Conservation (phyloP, 768 basidiomycete species). For the Psilocybe cubensis region DNA sequence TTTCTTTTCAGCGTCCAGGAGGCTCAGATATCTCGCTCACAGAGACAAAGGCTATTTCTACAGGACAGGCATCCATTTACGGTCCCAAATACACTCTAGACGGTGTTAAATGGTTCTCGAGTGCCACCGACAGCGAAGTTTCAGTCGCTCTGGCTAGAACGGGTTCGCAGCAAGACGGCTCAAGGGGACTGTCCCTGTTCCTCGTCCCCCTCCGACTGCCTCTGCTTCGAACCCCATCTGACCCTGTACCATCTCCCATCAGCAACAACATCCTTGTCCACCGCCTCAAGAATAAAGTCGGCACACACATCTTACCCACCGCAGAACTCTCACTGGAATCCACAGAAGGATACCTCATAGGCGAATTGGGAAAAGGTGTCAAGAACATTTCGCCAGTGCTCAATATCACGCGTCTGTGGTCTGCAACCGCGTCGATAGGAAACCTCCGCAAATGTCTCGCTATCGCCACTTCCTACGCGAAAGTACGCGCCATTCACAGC, state of each 20-base stretch:
- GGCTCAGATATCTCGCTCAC: slow-evolving; percentile 78
- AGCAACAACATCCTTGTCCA: slow-evolving; percentile 74
- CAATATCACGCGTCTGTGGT: slow-evolving; percentile 78
- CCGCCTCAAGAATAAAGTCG: slow-evolving; percentile 79
- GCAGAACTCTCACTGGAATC: slow-evolving; percentile 70
- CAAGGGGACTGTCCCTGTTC: slow-evolving; percentile 74
- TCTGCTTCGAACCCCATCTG: slow-evolving; percentile 44
- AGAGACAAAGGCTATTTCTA: slow-evolving; percentile 60
- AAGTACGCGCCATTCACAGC: slow-evolving; percentile 57
- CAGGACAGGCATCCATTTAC: slow-evolving; percentile 34
- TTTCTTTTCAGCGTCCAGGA: slow-evolving; percentile 57
- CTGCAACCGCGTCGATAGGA: slow-evolving; percentile 57
- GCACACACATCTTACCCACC: slow-evolving; percentile 75
- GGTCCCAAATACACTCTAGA: slow-evolving; percentile 62
- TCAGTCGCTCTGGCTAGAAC: slow-evolving; percentile 78
- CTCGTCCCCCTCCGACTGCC: slow-evolving; percentile 68
- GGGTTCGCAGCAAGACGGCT: slow-evolving; percentile 55
- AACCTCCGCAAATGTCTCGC: slow-evolving; percentile 63
- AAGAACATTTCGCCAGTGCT: slow-evolving; percentile 71
- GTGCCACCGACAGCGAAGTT: slow-evolving; percentile 77
- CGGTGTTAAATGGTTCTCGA: slow-evolving; percentile 87
- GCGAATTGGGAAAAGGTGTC: slow-evolving; percentile 60
- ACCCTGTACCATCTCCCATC: slow-evolving; percentile 45
- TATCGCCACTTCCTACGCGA: slow-evolving; percentile 67
- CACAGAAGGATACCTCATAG: slow-evolving; percentile 66